Conservation (phyloP, 164 flowering plant genomes). For the Echeveria elegans region DNA sequence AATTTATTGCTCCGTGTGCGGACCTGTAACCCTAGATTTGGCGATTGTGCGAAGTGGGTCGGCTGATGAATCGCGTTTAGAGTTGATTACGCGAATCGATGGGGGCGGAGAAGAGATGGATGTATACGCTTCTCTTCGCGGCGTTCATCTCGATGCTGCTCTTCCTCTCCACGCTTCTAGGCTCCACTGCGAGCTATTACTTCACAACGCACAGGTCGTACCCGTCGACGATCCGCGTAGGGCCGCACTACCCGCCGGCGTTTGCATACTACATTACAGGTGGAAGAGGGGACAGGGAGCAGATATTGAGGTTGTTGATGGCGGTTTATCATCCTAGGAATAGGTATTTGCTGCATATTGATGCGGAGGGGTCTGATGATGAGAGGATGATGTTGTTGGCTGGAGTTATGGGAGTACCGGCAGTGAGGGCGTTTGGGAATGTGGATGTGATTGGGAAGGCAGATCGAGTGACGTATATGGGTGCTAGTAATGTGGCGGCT, state of each 20-base stretch:
- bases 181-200: neutral
- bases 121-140: neutral
- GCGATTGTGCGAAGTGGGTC: neutral
- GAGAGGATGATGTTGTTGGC: slow-evolving; percentile 15
- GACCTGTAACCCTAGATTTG: neutral
- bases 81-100: neutral
- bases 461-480: slow-evolving; percentile 16
- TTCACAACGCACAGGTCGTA: neutral
- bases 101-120: slow-evolving; percentile 5
- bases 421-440: slow-evolving; percentile 14
- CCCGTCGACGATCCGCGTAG: neutral
- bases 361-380: slow-evolving; percentile 13
- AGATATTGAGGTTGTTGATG: slow-evolving; percentile 17
- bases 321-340: slow-evolving; percentile 29
- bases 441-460: slow-evolving; percentile 23
- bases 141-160: neutral
- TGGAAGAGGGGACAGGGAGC: slow-evolving; percentile 17
- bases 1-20: neutral
- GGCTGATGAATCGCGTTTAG: neutral
- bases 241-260: slow-evolving; percentile 13
- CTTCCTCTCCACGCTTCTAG: neutral
- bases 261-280: slow-evolving; percentile 27
- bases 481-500: slow-evolving; percentile 19
- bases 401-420: slow-evolving; percentile 12
- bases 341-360: slow-evolving; percentile 24